A percentile compares a stretch with the other conserved stretches of the same genome.
Conservation (phyloP, 495 filamentous ascomycete genomes). For the Neurospora sp. region DNA sequence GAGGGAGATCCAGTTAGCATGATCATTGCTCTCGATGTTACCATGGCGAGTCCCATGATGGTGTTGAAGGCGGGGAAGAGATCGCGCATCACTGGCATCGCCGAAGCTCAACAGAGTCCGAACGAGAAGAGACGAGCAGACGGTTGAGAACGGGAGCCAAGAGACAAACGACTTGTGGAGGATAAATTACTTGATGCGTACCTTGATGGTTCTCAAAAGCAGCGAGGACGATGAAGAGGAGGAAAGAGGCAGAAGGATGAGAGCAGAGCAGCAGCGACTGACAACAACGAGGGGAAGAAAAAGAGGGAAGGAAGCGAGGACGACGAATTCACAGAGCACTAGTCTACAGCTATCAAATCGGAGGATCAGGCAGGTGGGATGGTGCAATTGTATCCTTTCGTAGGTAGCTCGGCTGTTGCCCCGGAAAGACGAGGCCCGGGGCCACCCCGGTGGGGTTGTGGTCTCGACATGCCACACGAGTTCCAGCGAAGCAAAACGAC, state of each 20-base stretch:
- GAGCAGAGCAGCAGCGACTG: conserved; percentile 2
- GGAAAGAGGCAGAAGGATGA: conserved; percentile 12
- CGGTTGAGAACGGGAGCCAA: conserved; percentile 10
- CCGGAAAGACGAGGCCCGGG: neutral
- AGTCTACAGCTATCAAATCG: neutral
- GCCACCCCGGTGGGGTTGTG: neutral
- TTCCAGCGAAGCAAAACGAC: neutral
- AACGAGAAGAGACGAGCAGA: neutral
- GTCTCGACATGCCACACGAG: neutral
- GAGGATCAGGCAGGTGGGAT: neutral
- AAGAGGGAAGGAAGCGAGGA: neutral
- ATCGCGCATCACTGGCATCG: neutral
- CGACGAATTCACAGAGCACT: too few species aligned
- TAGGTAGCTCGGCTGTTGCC: neutral
- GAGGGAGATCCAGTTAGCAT: neutral
- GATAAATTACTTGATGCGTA: neutral
- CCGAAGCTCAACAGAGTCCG: neutral
- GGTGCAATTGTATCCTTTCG: neutral
- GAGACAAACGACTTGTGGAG: conserved; percentile 3
- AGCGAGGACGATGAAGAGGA: conserved; percentile 5
- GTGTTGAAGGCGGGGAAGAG: conserved; percentile 25
- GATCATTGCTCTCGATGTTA: neutral
- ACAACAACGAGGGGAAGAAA: neutral
- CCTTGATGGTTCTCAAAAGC: conserved; percentile 2
- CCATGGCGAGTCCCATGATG: neutral